These are phyloP conservation scores for Pseudogymnoascus sp. DNA, from an alignment of 2,329 filamentous ascomycete genomes.

Conservation along the genomic window DNA sequence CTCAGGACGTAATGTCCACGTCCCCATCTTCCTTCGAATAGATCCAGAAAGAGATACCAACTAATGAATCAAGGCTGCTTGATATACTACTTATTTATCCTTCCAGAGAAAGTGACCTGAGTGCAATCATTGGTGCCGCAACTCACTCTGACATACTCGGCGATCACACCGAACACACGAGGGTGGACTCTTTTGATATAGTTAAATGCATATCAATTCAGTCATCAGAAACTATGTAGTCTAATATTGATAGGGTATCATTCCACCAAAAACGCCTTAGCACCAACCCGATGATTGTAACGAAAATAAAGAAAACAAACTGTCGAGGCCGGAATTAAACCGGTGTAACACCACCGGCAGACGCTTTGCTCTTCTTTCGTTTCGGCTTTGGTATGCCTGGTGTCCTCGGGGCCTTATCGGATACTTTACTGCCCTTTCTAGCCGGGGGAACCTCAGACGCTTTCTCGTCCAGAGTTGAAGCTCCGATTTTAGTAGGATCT, in stretches of 20 bases:
- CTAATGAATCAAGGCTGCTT: not conserved
- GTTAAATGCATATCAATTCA: slow-evolving; percentile 5
- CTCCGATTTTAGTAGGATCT: slow-evolving; percentile 16
- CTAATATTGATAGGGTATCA: slow-evolving; percentile 9
- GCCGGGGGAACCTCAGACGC: slow-evolving; percentile 24
- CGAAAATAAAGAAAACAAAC: not conserved
- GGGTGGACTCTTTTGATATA: not conserved
- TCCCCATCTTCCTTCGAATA: not conserved
- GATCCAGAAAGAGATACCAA: not conserved
- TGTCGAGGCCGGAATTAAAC: not conserved
- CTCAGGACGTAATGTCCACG: not conserved
- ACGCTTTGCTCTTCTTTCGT: slow-evolving; percentile 32
- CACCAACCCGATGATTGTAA: not conserved
- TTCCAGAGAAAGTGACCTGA: not conserved
- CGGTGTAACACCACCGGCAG: slow-evolving; percentile 21
- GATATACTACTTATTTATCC: not conserved
- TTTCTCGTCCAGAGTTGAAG: slow-evolving; percentile 17
- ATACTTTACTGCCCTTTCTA: slow-evolving; percentile 24
- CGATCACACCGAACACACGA: not conserved
- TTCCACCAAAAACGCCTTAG: not conserved
- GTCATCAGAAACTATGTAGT: not conserved
- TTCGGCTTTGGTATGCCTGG: slow-evolving; percentile 31
- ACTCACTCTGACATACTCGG: not conserved
- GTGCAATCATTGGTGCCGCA: not conserved
- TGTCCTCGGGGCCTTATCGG: slow-evolving; percentile 28